These are phyloP conservation scores for Rhinocladiella similis DNA, from an alignment of 2,329 filamentous ascomycete species.

Conservation along the genomic window DNA sequence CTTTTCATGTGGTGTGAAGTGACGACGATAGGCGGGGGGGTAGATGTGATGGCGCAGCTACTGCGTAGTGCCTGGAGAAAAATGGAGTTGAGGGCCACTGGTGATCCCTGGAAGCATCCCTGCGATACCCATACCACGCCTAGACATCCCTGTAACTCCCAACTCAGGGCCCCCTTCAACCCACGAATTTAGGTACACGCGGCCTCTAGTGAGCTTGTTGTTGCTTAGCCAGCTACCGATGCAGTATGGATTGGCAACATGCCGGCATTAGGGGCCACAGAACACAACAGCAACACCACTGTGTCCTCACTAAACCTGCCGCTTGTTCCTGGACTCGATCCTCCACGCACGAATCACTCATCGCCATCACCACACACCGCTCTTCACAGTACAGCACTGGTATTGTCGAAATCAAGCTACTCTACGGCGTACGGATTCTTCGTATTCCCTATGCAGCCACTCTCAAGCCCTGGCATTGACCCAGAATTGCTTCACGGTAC, in stretches of 20 bases:
- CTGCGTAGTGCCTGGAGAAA: no score
- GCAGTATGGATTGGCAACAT: background rate
- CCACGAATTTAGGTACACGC: background rate
- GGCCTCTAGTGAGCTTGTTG: conserved; percentile 23
- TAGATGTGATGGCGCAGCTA: no score
- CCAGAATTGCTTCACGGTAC: conserved; percentile 10
- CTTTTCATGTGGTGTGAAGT: background rate
- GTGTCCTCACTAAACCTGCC: background rate
- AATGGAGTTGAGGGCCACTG: no score
- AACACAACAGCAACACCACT: background rate
- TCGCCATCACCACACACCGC: no score
- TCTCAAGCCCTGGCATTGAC: conserved; percentile 7
- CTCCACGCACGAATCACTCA: background rate
- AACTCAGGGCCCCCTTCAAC: background rate
- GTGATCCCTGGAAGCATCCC: background rate
- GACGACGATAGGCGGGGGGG: conserved; percentile 1
- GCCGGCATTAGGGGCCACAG: background rate
- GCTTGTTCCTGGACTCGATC: background rate
- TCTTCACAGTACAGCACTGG: no score
- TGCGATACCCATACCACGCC: background rate
- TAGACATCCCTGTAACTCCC: background rate
- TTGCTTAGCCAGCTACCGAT: conserved; percentile 13
- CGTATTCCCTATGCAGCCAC: no score
- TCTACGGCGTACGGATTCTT: no score
- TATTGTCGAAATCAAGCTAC: no score